Base-by-base conservation (phyloP, 805 yeast genomes). In the Ogataea parapolymorpha region DNA sequence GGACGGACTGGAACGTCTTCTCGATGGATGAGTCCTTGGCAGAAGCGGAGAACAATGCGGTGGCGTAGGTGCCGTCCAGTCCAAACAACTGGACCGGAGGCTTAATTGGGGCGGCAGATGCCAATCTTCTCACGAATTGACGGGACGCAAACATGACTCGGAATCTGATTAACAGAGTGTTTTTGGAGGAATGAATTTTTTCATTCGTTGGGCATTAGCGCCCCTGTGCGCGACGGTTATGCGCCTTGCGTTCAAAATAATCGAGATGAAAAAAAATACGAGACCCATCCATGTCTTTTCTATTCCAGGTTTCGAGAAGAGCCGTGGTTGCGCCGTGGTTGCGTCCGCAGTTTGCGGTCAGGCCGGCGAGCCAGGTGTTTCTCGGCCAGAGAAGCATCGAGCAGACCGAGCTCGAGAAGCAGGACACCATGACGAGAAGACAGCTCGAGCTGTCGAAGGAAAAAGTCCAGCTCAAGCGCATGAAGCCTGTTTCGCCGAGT, bases 21-120 rank as follows among this genome's bases (percentile, higher is more conserved):
- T 82, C 91, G 55, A 89, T 71, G 8, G 87, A 72, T 26, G 95
- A 77, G 55, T 79, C 80, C 74, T 86, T 83, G 53, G 83, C 83
- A 42, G 98, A 83, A 16, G 98, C 97, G 41, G 90, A 74, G 79
- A 82, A 91, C 58, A 93, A 77, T 36, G 99, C 96, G 44, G 88
- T 77, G 55, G 98, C 99, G 68, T 91, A 91, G 51, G 98, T 89
- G 63, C 98, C 99, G 55, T 90, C 97, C 55, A 91, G 71, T 51
- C 98, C 98, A 61, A 78, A 91, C 65, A 91, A 77, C 77, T 89
- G 96, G 50, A 91, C 85, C 42, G 98, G 97, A 39, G 95, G 89
- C 68, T 80, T 82, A 59, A 77, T 27, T 39, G 58, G 41, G 39
- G 59, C 49, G 54, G 86, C 83, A 45, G 90, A 68, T 60, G 95